phyloP scores from a whole-genome alignment of 2,329 filamentous ascomycete genomes.

The Hypoxylon sp. region DNA sequence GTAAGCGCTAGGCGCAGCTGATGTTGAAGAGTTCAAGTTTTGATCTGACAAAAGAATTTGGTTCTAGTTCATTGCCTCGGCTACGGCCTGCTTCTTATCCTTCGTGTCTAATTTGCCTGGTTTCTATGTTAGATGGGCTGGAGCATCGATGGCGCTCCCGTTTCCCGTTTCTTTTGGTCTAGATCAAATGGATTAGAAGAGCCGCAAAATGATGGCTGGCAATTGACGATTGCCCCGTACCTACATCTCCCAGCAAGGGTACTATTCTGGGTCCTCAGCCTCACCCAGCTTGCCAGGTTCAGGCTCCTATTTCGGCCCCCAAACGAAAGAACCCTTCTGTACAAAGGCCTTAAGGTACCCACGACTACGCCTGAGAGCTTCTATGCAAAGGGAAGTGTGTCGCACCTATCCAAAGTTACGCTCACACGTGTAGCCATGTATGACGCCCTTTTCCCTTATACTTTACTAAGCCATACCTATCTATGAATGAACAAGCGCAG shows the following conservation, averaged over 20 bases:
- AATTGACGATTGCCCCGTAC: constrained; percentile 7
- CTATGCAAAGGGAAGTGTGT: constrained; percentile 23
- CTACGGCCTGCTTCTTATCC: neutral
- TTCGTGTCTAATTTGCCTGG: neutral
- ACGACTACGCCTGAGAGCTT: constrained; percentile 21
- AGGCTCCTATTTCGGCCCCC: constrained; percentile 32
- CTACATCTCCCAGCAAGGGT: constrained; percentile 25
- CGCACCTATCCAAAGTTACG: constrained; percentile 21
- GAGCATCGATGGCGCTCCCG: neutral
- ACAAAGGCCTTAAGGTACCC: constrained; percentile 11
- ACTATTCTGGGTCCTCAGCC: constrained; percentile 40
- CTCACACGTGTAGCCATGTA: constrained; percentile 24
- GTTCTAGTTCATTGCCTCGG: constrained; percentile 1
- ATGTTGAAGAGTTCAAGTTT: constrained; percentile 25
- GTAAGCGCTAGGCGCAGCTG: constrained; percentile 43
- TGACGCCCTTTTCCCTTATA: constrained; percentile 10
- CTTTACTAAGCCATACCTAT: constrained; percentile 5
- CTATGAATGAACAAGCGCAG: neutral
- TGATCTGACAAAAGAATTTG: constrained; percentile 5
- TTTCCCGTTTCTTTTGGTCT: neutral
- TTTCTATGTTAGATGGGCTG: neutral
- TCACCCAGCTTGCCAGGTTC: constrained; percentile 38
- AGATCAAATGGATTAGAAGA: neutral
- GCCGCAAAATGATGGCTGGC: constrained; percentile 1
- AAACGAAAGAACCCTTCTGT: constrained; percentile 28